These are phyloP conservation scores for Ustilago curta DNA, from an alignment of 1,284 basidiomycete genomes.

Conservation along the genomic window DNA sequence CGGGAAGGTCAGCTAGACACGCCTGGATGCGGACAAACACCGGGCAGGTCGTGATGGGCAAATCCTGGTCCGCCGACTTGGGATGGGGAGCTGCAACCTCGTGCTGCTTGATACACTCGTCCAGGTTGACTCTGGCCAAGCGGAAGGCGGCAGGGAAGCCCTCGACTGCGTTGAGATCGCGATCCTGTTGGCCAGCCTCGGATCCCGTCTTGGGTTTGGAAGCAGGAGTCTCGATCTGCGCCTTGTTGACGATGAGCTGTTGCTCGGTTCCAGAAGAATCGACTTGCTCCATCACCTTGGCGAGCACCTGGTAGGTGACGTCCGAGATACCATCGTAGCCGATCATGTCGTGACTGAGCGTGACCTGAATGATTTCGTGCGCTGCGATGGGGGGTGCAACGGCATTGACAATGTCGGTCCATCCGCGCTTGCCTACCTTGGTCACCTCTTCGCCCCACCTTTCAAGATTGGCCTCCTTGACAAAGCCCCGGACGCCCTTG, in stretches of 20 bases:
- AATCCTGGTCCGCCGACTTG: slow-evolving; percentile 14
- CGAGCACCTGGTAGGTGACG: slow-evolving; percentile 79
- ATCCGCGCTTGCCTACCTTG: slow-evolving; percentile 59
- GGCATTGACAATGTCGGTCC: slow-evolving; percentile 85
- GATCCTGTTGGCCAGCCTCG: slow-evolving; percentile 44
- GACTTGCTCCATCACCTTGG: slow-evolving; percentile 65
- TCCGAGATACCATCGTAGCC: slow-evolving; percentile 95
- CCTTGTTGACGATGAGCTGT: slow-evolving; percentile 64
- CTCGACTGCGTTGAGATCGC: slow-evolving; percentile 84
- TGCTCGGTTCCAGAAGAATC: slow-evolving; percentile 51
- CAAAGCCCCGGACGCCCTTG: slow-evolving; percentile 58
- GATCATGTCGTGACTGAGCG: slow-evolving; percentile 88
- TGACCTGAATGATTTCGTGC: slow-evolving; percentile 96
- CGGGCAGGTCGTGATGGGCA: slow-evolving; percentile 87
- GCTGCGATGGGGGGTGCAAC: slow-evolving; percentile 98
- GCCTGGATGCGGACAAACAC: slow-evolving; percentile 95
- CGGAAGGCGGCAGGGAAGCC: slow-evolving; percentile 85
- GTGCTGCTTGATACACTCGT: slow-evolving; percentile 81
- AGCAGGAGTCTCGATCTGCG: slow-evolving; percentile 34
- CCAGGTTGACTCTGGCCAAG: slow-evolving; percentile 77
- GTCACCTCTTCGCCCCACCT: slow-evolving; percentile 62
- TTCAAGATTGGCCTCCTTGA: slow-evolving; percentile 59
- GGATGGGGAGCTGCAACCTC: slow-evolving; percentile 71
- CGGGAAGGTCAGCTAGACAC: slow-evolving; percentile 46
- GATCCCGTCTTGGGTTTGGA: slow-evolving; percentile 36